Evolutionary conservation across 192 early-diverging fungal species (phyloP), one percentile per base, ranked within the genome.

Genomic region (Glomus cerebriforme): DNA sequence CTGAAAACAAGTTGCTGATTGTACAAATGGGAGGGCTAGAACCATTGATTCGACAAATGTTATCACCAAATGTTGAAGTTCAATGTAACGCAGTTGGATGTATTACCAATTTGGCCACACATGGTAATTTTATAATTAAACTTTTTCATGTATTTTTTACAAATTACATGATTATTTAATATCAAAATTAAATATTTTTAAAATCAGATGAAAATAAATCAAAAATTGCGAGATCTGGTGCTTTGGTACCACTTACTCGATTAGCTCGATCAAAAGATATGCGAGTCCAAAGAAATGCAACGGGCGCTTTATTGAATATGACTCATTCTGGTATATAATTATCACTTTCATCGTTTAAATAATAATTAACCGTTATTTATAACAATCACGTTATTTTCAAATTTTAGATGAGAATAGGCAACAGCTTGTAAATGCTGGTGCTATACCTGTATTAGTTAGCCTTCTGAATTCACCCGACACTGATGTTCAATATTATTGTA

Each of bases 51-150:
- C 90, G 91, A 59, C 91, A 95, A 82, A 95, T 96, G 94, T 86
- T 92, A 67, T 92, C 92, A 32, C 89, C 90, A 15, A 95, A 95
- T 77, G 90, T 94, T 32, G 95, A 96, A 79, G 94, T 96, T n/a
- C 94, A 96, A 84, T 94, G 93, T 80, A 97, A 97, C 83, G 94
- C 95, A 15, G 96, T 96, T 22, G 96, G 96, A 17, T 97, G 96
- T 85, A 95, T 97, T 78, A 97, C 96, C 0, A 97, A 97, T 68
- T 88, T 97, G 74, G 94, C 95, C 7, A 96, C 96, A 4, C 87
- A 90, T 81, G 92, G 91, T 91, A 86, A 27, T 81, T 71, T 66
- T 59, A 39, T 29, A 26, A 67, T 37, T 29, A 26, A 12, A 43
- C 0, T 12, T 43, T 43, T 43, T 43, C n/a, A n/a, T n/a, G n/a